phyloP scores from a whole-genome alignment of 83 land plant genomes.

The Picea abies region DNA sequence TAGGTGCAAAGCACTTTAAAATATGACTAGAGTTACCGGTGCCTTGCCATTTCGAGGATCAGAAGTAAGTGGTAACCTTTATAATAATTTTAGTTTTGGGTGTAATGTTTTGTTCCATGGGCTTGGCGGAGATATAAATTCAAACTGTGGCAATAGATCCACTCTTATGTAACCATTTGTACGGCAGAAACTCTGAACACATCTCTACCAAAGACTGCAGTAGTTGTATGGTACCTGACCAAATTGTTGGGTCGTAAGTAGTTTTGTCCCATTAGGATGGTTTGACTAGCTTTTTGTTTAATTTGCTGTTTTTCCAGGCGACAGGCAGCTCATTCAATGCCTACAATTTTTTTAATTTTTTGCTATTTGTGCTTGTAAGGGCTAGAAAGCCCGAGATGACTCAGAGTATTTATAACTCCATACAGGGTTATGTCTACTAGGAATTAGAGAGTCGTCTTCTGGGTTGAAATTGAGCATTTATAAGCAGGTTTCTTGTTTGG shows the following conservation, averaged over 20 bases:
- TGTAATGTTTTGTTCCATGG: conserved; percentile 10
- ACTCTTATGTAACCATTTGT: conserved; percentile 1
- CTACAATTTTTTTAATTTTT: conserved; percentile 4
- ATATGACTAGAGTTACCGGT: conserved; percentile 8
- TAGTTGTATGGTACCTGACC: conserved; percentile 15
- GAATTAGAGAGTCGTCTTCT: too few relatives aligned
- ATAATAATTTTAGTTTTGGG: conserved; percentile 12
- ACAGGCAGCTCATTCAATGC: conserved; percentile 1
- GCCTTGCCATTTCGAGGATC: conserved; percentile 11
- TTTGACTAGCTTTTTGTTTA: conserved; percentile 8
- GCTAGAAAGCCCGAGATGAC: conserved; percentile 13
- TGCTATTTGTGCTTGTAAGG: conserved; percentile 14
- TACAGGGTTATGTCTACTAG: too few relatives aligned
- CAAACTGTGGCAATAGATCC: conserved; percentile 1
- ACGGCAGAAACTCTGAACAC: neutral
- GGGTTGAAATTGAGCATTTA: too few relatives aligned
- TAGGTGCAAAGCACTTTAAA: conserved; percentile 10
- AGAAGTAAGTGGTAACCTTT: conserved; percentile 6
- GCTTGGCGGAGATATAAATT: conserved; percentile 3
- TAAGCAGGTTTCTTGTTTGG: too few relatives aligned
- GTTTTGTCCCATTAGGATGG: conserved; percentile 6
- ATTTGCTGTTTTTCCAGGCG: conserved; percentile 6
- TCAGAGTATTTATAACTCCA: neutral
- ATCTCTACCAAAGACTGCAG: neutral
- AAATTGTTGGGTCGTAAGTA: conserved; percentile 7